Base-by-base conservation (phyloP, 2,329 filamentous ascomycete genomes). In the Chaetomium strumarium region DNA sequence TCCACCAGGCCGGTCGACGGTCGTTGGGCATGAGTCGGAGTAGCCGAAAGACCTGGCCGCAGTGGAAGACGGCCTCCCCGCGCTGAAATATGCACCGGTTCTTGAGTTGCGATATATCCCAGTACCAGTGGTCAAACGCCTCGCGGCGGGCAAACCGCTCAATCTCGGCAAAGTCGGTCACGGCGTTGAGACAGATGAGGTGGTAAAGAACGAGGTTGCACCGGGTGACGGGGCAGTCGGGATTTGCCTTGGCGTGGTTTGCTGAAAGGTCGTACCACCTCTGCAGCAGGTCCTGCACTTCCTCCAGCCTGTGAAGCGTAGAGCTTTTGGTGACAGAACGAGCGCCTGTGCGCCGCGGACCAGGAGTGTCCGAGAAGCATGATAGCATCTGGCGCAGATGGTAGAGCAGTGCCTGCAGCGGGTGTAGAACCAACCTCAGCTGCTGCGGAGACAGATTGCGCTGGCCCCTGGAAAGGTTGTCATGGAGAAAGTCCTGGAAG, bases 151-250 rank as follows among this genome's bases (percentile, higher is more conserved):
- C 84, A 10, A 88, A 71, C 3, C 77, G 74, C 68, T 88, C 85
- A 42, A 88, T 80, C 59, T 84, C 80, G 2, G 79, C 75, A 62
- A 88, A 86, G 66, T 81, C 81, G 14, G 83, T 84, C 29, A 86
- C 77, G 9, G 81, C 78, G 60, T 87, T 87, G 53, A 89, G 74
- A 45, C 78, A 83, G 63, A 88, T 82, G 39, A 88, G 74, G 60
- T 89, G 85, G 65, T 85, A 88, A 55, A 88, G 76, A 40, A 85
- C 77, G 39, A 88, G 68, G 62, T 84, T 86, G 57, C 80, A 82
- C 60, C 78, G 78, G 62, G 80, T 85, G 57, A 83, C 73, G 14
- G 77, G 68, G 57, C 83, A 86, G 44, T 70, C 67, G 1, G 78
- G 75, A 61, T 83, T 76, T n/a, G 70, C 67, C 62, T 80, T 79